Conservation (phyloP, 2,329 filamentous ascomycete genomes). For the Ceratocystis diversiconidia region DNA sequence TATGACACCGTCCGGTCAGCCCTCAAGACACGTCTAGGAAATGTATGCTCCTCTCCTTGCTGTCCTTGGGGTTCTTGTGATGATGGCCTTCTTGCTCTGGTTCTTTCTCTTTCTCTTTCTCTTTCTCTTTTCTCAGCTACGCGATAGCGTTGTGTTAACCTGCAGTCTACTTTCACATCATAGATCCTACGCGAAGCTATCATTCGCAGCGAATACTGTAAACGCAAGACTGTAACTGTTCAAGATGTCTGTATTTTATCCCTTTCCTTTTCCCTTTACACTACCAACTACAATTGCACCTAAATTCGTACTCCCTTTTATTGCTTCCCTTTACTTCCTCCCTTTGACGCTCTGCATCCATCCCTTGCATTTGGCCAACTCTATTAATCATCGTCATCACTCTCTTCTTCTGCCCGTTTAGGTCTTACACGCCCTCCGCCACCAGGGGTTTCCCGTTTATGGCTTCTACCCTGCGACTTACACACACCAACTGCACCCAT, state of each 20-base stretch:
- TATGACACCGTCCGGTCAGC: constrained; percentile 47
- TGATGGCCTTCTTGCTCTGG: background rate
- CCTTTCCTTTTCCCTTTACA: background rate
- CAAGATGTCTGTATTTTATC: constrained; percentile 38
- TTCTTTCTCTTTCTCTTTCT: background rate
- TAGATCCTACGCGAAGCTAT: constrained; percentile 40
- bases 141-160: background rate
- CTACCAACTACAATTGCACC: too few species aligned
- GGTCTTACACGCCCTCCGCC: constrained; percentile 39
- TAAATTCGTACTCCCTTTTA: background rate
- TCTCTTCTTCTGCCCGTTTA: constrained; percentile 22
- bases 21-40: constrained; percentile 35
- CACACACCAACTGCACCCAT: constrained; percentile 19
- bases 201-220: constrained; percentile 38
- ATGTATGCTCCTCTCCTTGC: constrained; percentile 26
- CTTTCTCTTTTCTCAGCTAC: background rate
- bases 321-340: background rate
- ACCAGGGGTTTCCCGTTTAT: constrained; percentile 40
- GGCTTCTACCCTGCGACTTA: constrained; percentile 38
- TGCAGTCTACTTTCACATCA: background rate
- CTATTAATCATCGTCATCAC: too few species aligned
- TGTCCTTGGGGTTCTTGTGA: too few species aligned
- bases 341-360: too few species aligned
- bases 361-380: too few species aligned
- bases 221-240: constrained; percentile 48